phyloP scores from a whole-genome alignment of 352 stramenopile species.

The Pythium aphanidermatum region DNA sequence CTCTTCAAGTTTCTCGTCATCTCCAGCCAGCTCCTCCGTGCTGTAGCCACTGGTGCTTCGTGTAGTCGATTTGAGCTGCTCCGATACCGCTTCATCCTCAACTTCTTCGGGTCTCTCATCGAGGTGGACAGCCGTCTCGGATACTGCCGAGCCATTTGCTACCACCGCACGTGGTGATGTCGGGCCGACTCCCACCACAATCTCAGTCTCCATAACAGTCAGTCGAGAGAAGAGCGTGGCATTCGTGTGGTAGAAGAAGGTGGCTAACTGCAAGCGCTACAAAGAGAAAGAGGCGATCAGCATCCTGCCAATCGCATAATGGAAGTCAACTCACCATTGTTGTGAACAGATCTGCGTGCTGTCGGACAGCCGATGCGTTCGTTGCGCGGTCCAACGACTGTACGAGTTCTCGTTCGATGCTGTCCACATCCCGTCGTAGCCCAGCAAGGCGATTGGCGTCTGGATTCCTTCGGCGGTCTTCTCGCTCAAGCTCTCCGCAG shows the following conservation, averaged over 20 bases:
- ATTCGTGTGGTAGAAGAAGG: constrained; percentile 70
- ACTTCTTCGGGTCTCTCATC: background rate
- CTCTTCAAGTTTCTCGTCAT: constrained; percentile 4
- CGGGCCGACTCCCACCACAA: constrained; percentile 29
- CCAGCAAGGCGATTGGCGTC: constrained; percentile 19
- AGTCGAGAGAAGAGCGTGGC: constrained; percentile 44
- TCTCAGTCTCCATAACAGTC: constrained; percentile 42
- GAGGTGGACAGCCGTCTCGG: background rate
- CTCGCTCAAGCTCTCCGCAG: constrained; percentile 26
- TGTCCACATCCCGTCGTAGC: constrained; percentile 34
- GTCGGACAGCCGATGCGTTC: constrained; percentile 23
- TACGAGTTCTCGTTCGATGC: constrained; percentile 32
- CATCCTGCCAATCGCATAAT: background rate
- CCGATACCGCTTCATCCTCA: background rate
- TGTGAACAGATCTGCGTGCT: constrained; percentile 47
- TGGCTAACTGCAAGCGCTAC: constrained; percentile 48
- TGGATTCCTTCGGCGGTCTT: constrained; percentile 28
- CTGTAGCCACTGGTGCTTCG: too few relatives aligned
- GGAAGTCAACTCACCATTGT: constrained; percentile 38
- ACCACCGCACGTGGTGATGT: constrained; percentile 6
- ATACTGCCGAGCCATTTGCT: constrained; percentile 1
- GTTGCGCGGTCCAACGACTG: constrained; percentile 37
- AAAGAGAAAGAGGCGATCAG: background rate
- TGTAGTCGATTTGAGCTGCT: too few relatives aligned
- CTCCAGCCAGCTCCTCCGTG: too few relatives aligned